Evolutionary conservation across 2,329 filamentous ascomycete species (phyloP).

Genomic region (Ascochyta rabiei): DNA sequence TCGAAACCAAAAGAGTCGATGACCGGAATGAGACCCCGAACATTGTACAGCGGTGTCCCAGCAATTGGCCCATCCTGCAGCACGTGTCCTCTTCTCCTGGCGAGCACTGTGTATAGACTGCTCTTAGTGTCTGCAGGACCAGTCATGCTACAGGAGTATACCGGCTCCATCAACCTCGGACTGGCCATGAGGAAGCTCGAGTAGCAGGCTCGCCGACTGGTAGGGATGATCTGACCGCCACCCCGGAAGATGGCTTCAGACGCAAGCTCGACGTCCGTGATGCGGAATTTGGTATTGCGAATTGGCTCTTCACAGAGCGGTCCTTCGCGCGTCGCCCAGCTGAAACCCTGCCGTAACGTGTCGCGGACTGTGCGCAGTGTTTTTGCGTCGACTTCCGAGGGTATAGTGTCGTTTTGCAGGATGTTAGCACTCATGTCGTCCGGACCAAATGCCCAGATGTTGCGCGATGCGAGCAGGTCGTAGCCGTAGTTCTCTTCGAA

Average conservation of each 20-base stretch:
- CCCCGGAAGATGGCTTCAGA: slow-evolving; percentile 92
- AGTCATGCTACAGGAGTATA: slow-evolving; percentile 92
- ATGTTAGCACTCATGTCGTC: slow-evolving; percentile 96
- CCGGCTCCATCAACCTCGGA: slow-evolving; percentile 93
- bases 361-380: slow-evolving; percentile 85
- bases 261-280: slow-evolving; percentile 88
- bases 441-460: slow-evolving; percentile 98
- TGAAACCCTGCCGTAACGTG: slow-evolving; percentile 93
- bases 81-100: slow-evolving; percentile 87
- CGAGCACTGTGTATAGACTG: slow-evolving; percentile 89
- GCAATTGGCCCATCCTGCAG: slow-evolving; percentile 92
- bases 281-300: slow-evolving; percentile 95
- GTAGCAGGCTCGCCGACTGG: slow-evolving; percentile 89
- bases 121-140: slow-evolving; percentile 88
- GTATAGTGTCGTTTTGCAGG: slow-evolving; percentile 93
- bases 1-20: slow-evolving; percentile 99
- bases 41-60: slow-evolving; percentile 90
- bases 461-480: slow-evolving; percentile 90
- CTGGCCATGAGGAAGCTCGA: slow-evolving; percentile 97
- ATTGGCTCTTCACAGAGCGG: slow-evolving; percentile 98
- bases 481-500: slow-evolving; percentile 98
- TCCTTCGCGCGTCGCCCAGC: slow-evolving; percentile 94
- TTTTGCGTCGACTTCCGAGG: slow-evolving; percentile 93
- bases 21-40: slow-evolving; percentile 88
- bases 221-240: slow-evolving; percentile 96